Evolutionary conservation across 257 asterid species (phyloP), one percentile per base, ranked within the genome.

Genomic region (Paraleonurus japonicus): DNA sequence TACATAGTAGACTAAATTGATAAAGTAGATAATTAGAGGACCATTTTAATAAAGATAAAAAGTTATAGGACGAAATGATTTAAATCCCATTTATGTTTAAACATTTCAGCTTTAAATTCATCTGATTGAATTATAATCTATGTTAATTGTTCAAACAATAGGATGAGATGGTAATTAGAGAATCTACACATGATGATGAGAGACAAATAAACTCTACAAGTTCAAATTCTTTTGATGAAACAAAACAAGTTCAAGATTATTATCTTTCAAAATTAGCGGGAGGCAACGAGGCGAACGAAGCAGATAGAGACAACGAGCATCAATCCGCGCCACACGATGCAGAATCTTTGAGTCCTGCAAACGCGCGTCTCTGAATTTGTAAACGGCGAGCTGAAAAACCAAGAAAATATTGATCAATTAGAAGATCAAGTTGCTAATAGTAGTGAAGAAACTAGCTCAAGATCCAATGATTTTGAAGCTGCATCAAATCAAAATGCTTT

Each of bases 371-470:
- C 33, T 30, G 33, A 30, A 30, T 30, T 6, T 1, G 5, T 30
- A 2, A 4, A 30, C 12, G 35, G 59, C 11, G 22, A 67, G 8
- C 43, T 19, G 15, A 20, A 39, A 28, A 47, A 20, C 57, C 76
- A 19, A 58, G 76, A 72, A 73, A 67, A 70, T 41, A 75, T 32
- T 24, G 64, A 19, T 15, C 58, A 65, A 10, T 30, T n/a, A n/a
- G n/a, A n/a, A 16, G 35, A 33, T 28, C 60, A 76, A 26, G 66
- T 53, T 17, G 75, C 58, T 39, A 27, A 48, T 37, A 65, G n/a
- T n/a, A n/a, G n/a, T n/a, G 59, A 66, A 7, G 80, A 62, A 61
- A 65, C 65, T 8, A 75, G 61, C 67, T 35, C 78, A 6, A 30
- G 65, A 41, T 61, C 68, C 17, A 61, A 67, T 37, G 69, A 47